A percentile compares a stretch with the other conserved stretches of the same genome.
These are phyloP conservation scores for Coemansia sp. DNA, from an alignment of 192 early-diverging fungal genomes.

Conservation along the genomic window DNA sequence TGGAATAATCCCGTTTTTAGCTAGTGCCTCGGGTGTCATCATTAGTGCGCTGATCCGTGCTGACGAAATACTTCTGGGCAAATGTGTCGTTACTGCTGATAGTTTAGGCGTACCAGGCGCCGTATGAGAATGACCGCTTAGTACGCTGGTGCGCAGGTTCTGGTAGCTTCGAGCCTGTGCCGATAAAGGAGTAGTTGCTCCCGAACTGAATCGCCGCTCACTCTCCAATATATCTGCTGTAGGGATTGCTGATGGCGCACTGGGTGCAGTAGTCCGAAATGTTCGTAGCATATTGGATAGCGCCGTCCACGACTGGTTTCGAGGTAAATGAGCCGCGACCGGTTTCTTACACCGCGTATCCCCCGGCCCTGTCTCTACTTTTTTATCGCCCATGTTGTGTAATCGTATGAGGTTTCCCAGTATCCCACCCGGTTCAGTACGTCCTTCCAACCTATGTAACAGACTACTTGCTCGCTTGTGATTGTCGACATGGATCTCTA, in stretches of 20 bases:
- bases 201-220: slow-evolving; percentile 6
- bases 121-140: background rate
- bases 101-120: background rate
- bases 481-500: slow-evolving; percentile 25
- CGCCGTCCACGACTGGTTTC: slow-evolving; percentile 9
- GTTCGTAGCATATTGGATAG: slow-evolving; percentile 5
- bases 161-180: slow-evolving; percentile 1
- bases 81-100: background rate
- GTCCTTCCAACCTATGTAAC: slow-evolving; percentile 23
- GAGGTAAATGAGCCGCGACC: background rate
- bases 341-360: background rate
- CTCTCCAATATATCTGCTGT: background rate
- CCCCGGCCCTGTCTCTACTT: background rate
- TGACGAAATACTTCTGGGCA: slow-evolving; percentile 20
- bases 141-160: slow-evolving; percentile 6
- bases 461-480: slow-evolving; percentile 26
- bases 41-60: slow-evolving; percentile 29
- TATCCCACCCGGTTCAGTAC: slow-evolving; percentile 12
- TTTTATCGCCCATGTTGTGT: slow-evolving; percentile 9
- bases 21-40: slow-evolving; percentile 39
- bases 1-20: slow-evolving; percentile 32
- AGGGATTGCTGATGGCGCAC: background rate
- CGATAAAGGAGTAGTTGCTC: background rate
- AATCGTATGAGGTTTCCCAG: slow-evolving; percentile 32
- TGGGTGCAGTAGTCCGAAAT: slow-evolving; percentile 14